phyloP scores from a whole-genome alignment of 2,329 filamentous ascomycete species.

The Remersonia thermophila region DNA sequence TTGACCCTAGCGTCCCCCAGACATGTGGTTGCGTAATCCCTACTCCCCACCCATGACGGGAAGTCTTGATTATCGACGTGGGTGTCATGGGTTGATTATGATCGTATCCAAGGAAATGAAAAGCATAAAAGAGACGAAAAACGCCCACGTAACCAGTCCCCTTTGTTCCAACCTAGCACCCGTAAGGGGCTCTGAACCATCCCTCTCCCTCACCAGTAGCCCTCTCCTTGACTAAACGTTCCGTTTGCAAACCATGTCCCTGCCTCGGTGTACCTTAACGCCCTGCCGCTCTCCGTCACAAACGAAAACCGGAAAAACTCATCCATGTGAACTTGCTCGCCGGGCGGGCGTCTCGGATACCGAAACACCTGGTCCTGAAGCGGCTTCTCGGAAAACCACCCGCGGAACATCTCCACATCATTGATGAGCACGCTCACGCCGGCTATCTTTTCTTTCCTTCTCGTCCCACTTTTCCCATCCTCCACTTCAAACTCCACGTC shows the following conservation, averaged over 20 bases:
- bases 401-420: constrained; percentile 20
- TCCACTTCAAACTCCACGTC: background rate
- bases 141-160: too few species aligned
- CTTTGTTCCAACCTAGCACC: too few species aligned
- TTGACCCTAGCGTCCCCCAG: too few species aligned
- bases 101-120: too few species aligned
- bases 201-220: constrained; percentile 8
- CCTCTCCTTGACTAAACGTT: constrained; percentile 16
- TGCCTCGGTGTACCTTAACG: constrained; percentile 17
- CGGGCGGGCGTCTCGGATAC: constrained; percentile 12
- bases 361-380: constrained; percentile 15
- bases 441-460: too few species aligned
- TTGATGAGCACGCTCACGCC: constrained; percentile 24
- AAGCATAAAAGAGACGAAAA: too few species aligned
- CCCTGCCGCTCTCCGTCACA: constrained; percentile 14
- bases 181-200: too few species aligned
- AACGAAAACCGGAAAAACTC: constrained; percentile 22
- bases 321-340: constrained; percentile 3
- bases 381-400: constrained; percentile 13
- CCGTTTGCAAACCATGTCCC: constrained; percentile 20
- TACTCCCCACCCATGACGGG: too few species aligned
- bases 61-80: too few species aligned
- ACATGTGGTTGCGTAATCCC: too few species aligned
- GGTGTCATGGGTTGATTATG: too few species aligned
- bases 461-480: constrained; percentile 3